Evolutionary conservation across 1,284 basidiomycete species (phyloP).

Genomic region (Neolentinus lepideus): DNA sequence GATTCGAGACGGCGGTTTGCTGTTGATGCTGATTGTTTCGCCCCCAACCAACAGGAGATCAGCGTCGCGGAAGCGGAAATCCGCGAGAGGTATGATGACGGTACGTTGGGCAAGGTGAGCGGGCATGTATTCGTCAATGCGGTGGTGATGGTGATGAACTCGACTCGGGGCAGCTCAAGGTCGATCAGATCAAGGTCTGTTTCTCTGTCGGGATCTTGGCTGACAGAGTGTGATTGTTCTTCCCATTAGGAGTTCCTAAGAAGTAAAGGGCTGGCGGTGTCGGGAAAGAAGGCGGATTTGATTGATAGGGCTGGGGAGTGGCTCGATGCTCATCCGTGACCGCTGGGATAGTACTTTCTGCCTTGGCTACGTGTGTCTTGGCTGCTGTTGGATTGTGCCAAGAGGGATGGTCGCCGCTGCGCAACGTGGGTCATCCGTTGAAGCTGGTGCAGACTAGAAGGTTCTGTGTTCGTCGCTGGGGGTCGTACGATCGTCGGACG

Average conservation of each 20-base stretch:
- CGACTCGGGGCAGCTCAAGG: slow-evolving; percentile 69
- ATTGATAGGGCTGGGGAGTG: slow-evolving; percentile 55
- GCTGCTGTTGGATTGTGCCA: too few relatives aligned
- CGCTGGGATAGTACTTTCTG: too few relatives aligned
- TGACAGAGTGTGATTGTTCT: neutral
- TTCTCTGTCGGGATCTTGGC: neutral
- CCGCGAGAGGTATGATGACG: slow-evolving; percentile 51
- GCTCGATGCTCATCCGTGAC: slow-evolving; percentile 38
- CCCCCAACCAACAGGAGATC: slow-evolving; percentile 38
- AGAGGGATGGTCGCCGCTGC: too few relatives aligned
- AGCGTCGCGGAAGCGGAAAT: slow-evolving; percentile 63
- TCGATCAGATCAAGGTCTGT: slow-evolving; percentile 69
- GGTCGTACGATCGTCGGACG: too few relatives aligned
- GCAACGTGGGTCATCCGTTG: too few relatives aligned
- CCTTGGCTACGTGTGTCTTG: too few relatives aligned
- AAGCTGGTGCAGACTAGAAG: too few relatives aligned
- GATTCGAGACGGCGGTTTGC: neutral
- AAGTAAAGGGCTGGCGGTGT: slow-evolving; percentile 47
- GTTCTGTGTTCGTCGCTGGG: too few relatives aligned
- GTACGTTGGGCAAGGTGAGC: slow-evolving; percentile 60
- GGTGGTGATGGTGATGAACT: too few relatives aligned
- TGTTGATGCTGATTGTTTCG: neutral
- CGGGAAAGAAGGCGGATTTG: slow-evolving; percentile 68
- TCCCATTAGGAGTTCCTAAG: slow-evolving; percentile 57
- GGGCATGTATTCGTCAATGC: too few relatives aligned